A percentile compares a stretch with the other conserved stretches of the same genome.
Conservation (phyloP, 495 filamentous ascomycete genomes). For the Pyronema domesticum region DNA sequence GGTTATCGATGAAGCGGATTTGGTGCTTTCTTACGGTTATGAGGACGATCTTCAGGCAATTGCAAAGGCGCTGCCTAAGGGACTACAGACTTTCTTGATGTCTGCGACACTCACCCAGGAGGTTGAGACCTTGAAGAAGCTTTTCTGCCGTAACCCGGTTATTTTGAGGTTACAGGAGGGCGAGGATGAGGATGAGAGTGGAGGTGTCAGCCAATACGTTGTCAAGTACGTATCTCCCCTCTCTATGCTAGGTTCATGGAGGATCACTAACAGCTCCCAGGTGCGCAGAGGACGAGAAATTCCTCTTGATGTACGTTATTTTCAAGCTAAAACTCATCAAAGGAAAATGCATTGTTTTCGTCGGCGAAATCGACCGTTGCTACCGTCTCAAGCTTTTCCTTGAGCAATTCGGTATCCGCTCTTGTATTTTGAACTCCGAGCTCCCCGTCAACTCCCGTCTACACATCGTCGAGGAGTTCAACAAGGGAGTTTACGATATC, state of each 20-base stretch:
- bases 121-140: conserved; percentile 62
- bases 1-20: conserved; percentile 87
- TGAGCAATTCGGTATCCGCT: conserved; percentile 88
- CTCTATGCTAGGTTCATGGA: not conserved
- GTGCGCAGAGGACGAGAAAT: conserved; percentile 93
- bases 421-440: conserved; percentile 88
- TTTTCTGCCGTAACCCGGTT: conserved; percentile 68
- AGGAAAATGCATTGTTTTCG: conserved; percentile 88
- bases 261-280: conserved; percentile 26
- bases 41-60: conserved; percentile 71
- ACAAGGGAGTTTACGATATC: conserved; percentile 87
- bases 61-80: conserved; percentile 56
- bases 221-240: conserved; percentile 41
- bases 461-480: conserved; percentile 94
- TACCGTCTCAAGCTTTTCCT: conserved; percentile 91
- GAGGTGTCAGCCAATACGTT: conserved; percentile 65
- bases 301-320: conserved; percentile 79
- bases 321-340: conserved; percentile 90
- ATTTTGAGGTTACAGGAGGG: conserved; percentile 56
- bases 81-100: conserved; percentile 80
- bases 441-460: conserved; percentile 80
- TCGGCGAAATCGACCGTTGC: conserved; percentile 77
- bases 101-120: conserved; percentile 80
- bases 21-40: conserved; percentile 89
- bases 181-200: conserved; percentile 44